phyloP scores from a whole-genome alignment of 1,139 yeast genomes.

The Torulaspora globosa region DNA sequence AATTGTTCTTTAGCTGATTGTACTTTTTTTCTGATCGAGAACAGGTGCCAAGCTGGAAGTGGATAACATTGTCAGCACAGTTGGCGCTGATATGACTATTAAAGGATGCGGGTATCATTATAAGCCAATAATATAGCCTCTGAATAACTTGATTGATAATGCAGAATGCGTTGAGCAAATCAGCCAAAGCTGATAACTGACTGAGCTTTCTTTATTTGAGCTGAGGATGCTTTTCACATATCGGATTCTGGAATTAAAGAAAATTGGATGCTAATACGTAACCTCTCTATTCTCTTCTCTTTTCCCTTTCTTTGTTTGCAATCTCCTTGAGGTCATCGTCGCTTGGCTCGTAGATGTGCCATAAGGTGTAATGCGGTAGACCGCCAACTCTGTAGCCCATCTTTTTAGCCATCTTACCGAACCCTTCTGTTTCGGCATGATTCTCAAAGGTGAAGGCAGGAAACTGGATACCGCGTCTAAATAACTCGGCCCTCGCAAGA shows the following conservation, averaged over 20 bases:
- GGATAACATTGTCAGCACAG: too few species aligned
- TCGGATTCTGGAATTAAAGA: neutral
- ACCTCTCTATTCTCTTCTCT: conserved; percentile 42
- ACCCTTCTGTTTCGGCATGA: conserved; percentile 91
- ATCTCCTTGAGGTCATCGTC: conserved; percentile 82
- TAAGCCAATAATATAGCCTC: neutral
- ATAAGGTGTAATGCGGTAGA: conserved; percentile 80
- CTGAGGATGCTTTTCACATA: neutral
- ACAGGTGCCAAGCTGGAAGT: neutral
- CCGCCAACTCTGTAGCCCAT: conserved; percentile 85
- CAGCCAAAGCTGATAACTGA: neutral
- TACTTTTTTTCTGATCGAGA: neutral
- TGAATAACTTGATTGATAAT: neutral
- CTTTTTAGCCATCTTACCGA: conserved; percentile 77
- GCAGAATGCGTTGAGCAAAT: neutral
- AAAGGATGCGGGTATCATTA: neutral
- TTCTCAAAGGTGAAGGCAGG: conserved; percentile 86
- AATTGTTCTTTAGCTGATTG: too few species aligned
- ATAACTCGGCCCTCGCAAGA: conserved; percentile 75
- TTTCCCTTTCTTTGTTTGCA: conserved; percentile 65
- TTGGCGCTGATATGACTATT: too few species aligned
- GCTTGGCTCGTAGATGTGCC: conserved; percentile 89
- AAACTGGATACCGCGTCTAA: conserved; percentile 77
- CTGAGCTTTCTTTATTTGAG: neutral
- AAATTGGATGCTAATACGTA: neutral